Evolutionary conservation across 768 basidiomycete genomes (phyloP).

Genomic region (Brasilioporus rufonigricans): DNA sequence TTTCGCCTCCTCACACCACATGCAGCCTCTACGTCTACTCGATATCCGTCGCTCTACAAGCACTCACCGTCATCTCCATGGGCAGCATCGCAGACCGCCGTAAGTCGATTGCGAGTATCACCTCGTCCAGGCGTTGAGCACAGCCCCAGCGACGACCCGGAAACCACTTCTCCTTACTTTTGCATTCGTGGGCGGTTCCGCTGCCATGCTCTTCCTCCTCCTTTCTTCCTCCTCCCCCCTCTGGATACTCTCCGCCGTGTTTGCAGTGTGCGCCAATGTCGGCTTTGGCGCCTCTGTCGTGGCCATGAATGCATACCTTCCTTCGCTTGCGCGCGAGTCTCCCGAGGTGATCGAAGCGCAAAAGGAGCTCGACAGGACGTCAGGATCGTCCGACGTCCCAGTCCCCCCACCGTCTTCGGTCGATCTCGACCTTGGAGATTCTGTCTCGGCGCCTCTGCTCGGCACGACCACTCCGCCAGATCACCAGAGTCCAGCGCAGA

Average conservation of each 20-base stretch:
- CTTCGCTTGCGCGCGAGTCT: slow-evolving; percentile 63
- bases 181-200: slow-evolving; percentile 65
- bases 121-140: background rate
- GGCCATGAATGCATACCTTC: slow-evolving; percentile 89
- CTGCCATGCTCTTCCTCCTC: slow-evolving; percentile 68
- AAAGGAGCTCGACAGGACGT: slow-evolving; percentile 25
- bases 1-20: background rate
- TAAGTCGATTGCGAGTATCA: slow-evolving; percentile 37
- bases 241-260: slow-evolving; percentile 65
- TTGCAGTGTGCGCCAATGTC: slow-evolving; percentile 79
- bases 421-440: slow-evolving; percentile 21
- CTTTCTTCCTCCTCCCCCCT: slow-evolving; percentile 68
- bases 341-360: slow-evolving; percentile 51
- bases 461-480: slow-evolving; percentile 2
- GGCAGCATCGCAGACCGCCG: slow-evolving; percentile 89
- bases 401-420: background rate
- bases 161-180: slow-evolving; percentile 77
- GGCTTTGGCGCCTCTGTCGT: slow-evolving; percentile 85
- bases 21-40: slow-evolving; percentile 85
- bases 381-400: slow-evolving; percentile 1
- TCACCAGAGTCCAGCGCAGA: slow-evolving; percentile 23
- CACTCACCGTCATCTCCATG: slow-evolving; percentile 93
- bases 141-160: slow-evolving; percentile 58
- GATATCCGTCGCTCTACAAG: slow-evolving; percentile 83
- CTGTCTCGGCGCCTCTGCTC: slow-evolving; percentile 39